Evolutionary conservation across 2,329 filamentous ascomycete species (phyloP), one percentile per base, ranked within the genome.

Genomic region (Aureobasidium melanogenum): DNA sequence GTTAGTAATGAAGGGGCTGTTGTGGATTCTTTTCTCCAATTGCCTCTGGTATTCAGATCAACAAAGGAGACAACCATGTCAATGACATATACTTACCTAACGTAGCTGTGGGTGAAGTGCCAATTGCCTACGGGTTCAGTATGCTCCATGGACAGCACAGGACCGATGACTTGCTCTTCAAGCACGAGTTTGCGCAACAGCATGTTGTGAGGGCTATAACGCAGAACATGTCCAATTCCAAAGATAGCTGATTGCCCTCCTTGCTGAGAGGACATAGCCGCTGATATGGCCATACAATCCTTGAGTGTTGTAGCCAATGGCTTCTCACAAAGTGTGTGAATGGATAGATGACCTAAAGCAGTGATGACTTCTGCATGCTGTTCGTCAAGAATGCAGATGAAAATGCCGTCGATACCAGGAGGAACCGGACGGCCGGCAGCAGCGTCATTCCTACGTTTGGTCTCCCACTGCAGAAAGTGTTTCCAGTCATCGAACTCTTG

Each of bases 271-370:
- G 73, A 71, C 64, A 89, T 71, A 1, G 85, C 80, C 52, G 76
- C 75, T 72, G 85, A 90, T 68, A 96, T 93, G 46, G 79, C 79
- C 38, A 96, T 77, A 70, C 91, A 97, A 68, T 94, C 91, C 19
- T 80, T 73, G 30, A 97, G 77, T 0, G 84, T 88, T 24, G 90
- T 91, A 0, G 91, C 90, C 59, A 99, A 77, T 2, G 94, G 94
- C 76, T 99, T 99, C 79, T 99, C 94, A 72, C 91, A 95, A 80
- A 97, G 89, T 65, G 97, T 85, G 72, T 97, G 91, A 51, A 97
- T 76, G 2, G 79, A 82, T 71, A 78, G 75, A 14, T 83, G 83
- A 1, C 88, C 87, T 57, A 96, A 80, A 1, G 84, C 88, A 46
- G 87, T 80, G 24, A 96, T 82, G 51, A 93, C 90, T 61, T 91